Percentiles rank a stretch among this genome's conserved stretches.
Conservation (phyloP, 2,329 filamentous ascomycete genomes). For the Aphanocladium album region DNA sequence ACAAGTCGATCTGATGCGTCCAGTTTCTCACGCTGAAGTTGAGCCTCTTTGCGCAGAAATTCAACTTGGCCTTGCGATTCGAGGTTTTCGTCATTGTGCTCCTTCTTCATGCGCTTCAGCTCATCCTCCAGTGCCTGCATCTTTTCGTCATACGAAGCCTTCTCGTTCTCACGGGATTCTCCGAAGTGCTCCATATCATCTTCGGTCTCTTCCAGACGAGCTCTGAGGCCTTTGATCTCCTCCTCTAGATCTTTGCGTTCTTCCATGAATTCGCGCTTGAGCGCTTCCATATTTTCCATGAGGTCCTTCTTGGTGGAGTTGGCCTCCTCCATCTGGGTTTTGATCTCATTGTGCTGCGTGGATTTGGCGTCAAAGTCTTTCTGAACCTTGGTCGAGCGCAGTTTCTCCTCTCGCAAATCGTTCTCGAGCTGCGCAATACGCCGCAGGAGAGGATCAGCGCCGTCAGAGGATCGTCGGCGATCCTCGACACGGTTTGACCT, state of each 20-base stretch:
- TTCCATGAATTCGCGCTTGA: conserved; percentile 80
- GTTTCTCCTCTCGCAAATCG: conserved; percentile 70
- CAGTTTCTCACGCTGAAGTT: conserved; percentile 54
- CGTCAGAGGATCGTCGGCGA: conserved; percentile 42
- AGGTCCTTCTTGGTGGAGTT: conserved; percentile 92
- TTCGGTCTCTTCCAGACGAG: conserved; percentile 80
- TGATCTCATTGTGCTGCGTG: conserved; percentile 56
- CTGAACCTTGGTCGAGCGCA: conserved; percentile 60
- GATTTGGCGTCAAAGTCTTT: conserved; percentile 59
- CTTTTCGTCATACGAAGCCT: conserved; percentile 62
- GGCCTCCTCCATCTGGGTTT: conserved; percentile 72
- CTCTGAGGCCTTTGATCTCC: conserved; percentile 71
- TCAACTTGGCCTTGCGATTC: conserved; percentile 59
- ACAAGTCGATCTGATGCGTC: conserved; percentile 55
- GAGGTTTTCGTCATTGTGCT: conserved; percentile 51
- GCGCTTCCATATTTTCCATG: conserved; percentile 87
- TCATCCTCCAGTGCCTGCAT: conserved; percentile 66
- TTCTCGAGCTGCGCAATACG: conserved; percentile 64
- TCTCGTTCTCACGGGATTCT: conserved; percentile 79
- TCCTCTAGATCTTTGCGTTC: conserved; percentile 79
- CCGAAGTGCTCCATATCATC: conserved; percentile 84
- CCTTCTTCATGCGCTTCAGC: conserved; percentile 57
- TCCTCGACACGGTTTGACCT: conserved; percentile 41
- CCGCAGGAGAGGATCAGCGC: conserved; percentile 40
- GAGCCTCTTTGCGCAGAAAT: conserved; percentile 56